These are phyloP conservation scores for Pseudopithomyces chartarum DNA, from an alignment of 2,329 filamentous ascomycete genomes.

Conservation along the genomic window DNA sequence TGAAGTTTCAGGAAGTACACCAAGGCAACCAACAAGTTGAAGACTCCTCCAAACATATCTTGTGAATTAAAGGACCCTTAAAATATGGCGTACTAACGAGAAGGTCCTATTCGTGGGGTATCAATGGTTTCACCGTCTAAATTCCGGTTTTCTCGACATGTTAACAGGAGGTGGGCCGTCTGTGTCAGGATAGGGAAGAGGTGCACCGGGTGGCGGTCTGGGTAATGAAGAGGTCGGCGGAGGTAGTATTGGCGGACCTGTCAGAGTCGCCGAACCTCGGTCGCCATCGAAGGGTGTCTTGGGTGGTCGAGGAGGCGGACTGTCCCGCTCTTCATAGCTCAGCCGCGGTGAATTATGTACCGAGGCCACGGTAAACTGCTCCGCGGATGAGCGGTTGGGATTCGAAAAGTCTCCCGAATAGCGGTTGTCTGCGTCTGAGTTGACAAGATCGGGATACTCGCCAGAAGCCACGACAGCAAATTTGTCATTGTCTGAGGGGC, in stretches of 20 bases:
- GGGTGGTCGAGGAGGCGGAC: constrained; percentile 46
- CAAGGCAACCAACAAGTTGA: neutral
- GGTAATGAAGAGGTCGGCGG: constrained; percentile 28
- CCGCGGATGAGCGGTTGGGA: constrained; percentile 36
- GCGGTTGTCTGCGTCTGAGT: constrained; percentile 31
- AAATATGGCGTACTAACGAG: neutral
- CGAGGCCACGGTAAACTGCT: constrained; percentile 33
- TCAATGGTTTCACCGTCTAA: constrained; percentile 21
- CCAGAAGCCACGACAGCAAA: constrained; percentile 61
- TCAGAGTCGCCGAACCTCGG: constrained; percentile 16
- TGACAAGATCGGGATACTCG: constrained; percentile 62
- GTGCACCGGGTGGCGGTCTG: constrained; percentile 39
- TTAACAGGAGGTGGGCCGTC: constrained; percentile 83
- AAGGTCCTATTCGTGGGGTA: neutral
- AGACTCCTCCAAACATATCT: neutral
- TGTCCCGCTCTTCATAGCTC: constrained; percentile 31
- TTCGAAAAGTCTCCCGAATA: constrained; percentile 70
- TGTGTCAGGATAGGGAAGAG: constrained; percentile 78
- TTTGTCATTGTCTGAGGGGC: constrained; percentile 51
- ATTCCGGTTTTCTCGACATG: constrained; percentile 83
- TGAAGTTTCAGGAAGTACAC: neutral
- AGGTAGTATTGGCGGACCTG: constrained; percentile 33
- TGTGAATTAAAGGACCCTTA: neutral
- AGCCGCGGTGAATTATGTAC: constrained; percentile 30
- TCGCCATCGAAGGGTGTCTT: constrained; percentile 46